Base-by-base conservation (phyloP, 768 basidiomycete species). In the Tephrocybe rancida region DNA sequence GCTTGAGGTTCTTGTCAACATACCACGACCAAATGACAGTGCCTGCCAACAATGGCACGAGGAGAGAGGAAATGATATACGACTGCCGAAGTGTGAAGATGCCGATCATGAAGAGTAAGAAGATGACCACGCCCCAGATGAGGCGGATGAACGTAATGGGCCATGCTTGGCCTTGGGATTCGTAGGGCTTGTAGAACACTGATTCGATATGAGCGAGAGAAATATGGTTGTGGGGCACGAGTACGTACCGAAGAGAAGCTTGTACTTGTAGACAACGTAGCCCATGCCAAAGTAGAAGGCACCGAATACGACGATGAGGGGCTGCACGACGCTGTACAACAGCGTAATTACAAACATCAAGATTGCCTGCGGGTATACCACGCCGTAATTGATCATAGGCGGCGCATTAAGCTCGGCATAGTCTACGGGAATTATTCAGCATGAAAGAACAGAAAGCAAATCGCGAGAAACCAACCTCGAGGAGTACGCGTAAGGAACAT, bases 121-220 rank as follows among this genome's bases (percentile, higher is more conserved):
- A 98, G 49, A 96, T 91, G 66, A 96, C 66, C 51, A 98, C 82
- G 41, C 92, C 95, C 88, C 92, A 92, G 27, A 95, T 87, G 35
- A 97, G 83, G 6, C 96, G 90, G 24, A 86, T 81, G 68, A 95
- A 98, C 0, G 97, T 95, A 60, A 98, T 85, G 0, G 94, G 93
- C 96, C 97, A 98, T 1, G 95, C 97, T 73, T 98, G 95, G 2
- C 97, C 97, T 61, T 90, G 90, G 2, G 91, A 93, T 72, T 98
- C 95, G 70, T 98, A 98, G 0, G 97, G 96, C 65, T 98, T 98
- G 76, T 97, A 97, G 76, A 96, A 98, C 18, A 98, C 95, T 97
- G 49, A 22, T 26, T 13, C 16, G 18, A 37, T 43, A 44, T 54
- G 55, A 43, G 14, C 48, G 3, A 11, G 44, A 38, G 32, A 11